Evolutionary conservation across 2,329 filamentous ascomycete genomes (phyloP).

Genomic region (Incumbomyces delicatus): DNA sequence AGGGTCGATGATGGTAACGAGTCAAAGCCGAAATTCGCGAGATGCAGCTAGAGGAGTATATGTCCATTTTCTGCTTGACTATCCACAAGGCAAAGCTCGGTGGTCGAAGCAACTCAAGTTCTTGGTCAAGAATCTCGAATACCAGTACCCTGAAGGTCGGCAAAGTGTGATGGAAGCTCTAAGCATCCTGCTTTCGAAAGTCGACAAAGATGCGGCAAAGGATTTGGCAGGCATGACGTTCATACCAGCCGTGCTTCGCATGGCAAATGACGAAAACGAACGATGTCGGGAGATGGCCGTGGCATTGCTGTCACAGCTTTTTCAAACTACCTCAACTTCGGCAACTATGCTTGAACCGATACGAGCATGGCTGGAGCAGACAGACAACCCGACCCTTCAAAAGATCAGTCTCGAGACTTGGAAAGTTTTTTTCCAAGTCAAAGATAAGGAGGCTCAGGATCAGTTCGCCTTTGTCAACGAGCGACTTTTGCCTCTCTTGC

Average conservation of each 20-base stretch:
- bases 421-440: slow-evolving; percentile 68
- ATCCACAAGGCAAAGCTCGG: slow-evolving; percentile 80
- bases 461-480: slow-evolving; percentile 11
- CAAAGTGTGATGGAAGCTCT: slow-evolving; percentile 89
- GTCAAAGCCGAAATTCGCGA: slow-evolving; percentile 78
- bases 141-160: slow-evolving; percentile 77
- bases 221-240: slow-evolving; percentile 76
- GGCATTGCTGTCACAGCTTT: slow-evolving; percentile 69
- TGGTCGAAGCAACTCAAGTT: slow-evolving; percentile 87
- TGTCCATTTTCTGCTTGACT: slow-evolving; percentile 88
- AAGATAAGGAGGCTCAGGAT: slow-evolving; percentile 51
- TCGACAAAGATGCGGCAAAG: slow-evolving; percentile 70
- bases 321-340: slow-evolving; percentile 63
- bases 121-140: slow-evolving; percentile 81
- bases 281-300: slow-evolving; percentile 77
- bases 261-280: slow-evolving; percentile 79
- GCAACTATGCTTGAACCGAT: slow-evolving; percentile 63
- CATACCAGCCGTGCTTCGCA: slow-evolving; percentile 70
- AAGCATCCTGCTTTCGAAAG: slow-evolving; percentile 75
- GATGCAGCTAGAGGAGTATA: slow-evolving; percentile 83
- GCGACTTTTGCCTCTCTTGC: slow-evolving; percentile 9
- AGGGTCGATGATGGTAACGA: slow-evolving; percentile 88
- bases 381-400: slow-evolving; percentile 60
- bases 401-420: slow-evolving; percentile 72
- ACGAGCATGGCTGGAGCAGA: slow-evolving; percentile 65